Base-by-base conservation (phyloP, 208 protist species). In the Trypanosoma caninum region DNA sequence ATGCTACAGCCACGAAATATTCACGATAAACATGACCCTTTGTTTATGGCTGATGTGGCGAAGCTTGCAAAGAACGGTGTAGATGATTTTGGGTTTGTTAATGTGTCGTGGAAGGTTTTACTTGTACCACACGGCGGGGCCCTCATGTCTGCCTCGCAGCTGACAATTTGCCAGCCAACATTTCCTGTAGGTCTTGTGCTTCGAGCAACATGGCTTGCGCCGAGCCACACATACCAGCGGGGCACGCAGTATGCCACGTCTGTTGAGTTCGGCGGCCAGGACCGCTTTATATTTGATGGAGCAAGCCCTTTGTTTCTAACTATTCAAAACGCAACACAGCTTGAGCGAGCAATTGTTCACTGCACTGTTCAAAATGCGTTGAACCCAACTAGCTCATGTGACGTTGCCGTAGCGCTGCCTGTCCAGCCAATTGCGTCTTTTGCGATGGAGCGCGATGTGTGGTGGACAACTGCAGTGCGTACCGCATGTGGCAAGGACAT, bases 81-180 rank as follows among this genome's bases (percentile, higher is more conserved):
- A 16, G 89, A 92, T 58, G 84, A 92, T 65, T 95, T 91, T 69
- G 89, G 89, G 27, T 93, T 81, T 60, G 67, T 93, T 9, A 78
- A 62, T 7, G 51, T 95, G 13, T 85, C 77, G 51, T 95, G 89
- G 84, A 42, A 75, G 9, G 83, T 92, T 0, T 50, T 56, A 1
- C 59, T 90, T 38, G 45, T 86, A 14, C 88, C 84, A 11, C 76
- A 82, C 42, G 88, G 88, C 18, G 88, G 88, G 3, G 83, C 72
- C 13, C 66, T 78, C n/a, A 59, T 78, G 16, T 42, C 73, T 2
- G 52, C 77, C n/a, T 45, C 35, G 25, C 51, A 37, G 31, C 13
- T 30, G 0, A 20, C 37, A 37, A 20, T 66, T 38, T 38, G 22
- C 9, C n/a, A 47, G 27, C 71, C 73, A 37, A 52, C 34, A 7